Evolutionary conservation across 2,329 filamentous ascomycete species (phyloP), one percentile per base, ranked within the genome.

Genomic region (Eutypella sp.): DNA sequence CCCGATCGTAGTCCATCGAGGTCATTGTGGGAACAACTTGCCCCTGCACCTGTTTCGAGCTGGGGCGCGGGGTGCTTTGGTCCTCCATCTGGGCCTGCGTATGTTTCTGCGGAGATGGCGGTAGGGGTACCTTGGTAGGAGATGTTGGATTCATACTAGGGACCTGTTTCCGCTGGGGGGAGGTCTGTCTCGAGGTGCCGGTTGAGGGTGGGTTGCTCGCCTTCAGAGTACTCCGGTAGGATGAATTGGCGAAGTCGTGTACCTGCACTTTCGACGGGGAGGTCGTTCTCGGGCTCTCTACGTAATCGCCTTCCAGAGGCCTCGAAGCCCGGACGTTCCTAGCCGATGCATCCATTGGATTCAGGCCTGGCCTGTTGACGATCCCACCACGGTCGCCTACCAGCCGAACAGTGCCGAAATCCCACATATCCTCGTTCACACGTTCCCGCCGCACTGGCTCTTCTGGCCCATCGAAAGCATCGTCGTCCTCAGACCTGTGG

Each of bases 401-500:
- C 5, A 95, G 84, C 46, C 91, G 80, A 43, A 99, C 89, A 0
- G 93, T 99, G 37, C 93, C 93, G 71, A 99, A 99, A 66, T 99
- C 93, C 93, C 93, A 99, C 62, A 97, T 81, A 64, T 97, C 93
- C 63, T 96, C 89, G 50, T 85, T 77, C 7, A 79, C 71, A 16
- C 69, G 70, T 52, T 73, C 68, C 27, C 86, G 78, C 47, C 84
- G 77, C 1, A 72, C 67, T n/a, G 69, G 69, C 11, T 74, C 70
- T 40, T 80, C 75, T 31, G 79, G 74, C 8, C 73, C 75, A 19
- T 87, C 82, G 23, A 76, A 72, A 22, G 80, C 76, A 7, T 89
- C 86, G 2, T 87, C 81, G 13, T 82, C 80, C 27, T 82, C 79
- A 29, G 82, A 79, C 48, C 89, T 89, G 59, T 93, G 84, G 5